Evolutionary conservation across 495 filamentous ascomycete genomes (phyloP).

Genomic region (Umbilicaria muhlenbergii): DNA sequence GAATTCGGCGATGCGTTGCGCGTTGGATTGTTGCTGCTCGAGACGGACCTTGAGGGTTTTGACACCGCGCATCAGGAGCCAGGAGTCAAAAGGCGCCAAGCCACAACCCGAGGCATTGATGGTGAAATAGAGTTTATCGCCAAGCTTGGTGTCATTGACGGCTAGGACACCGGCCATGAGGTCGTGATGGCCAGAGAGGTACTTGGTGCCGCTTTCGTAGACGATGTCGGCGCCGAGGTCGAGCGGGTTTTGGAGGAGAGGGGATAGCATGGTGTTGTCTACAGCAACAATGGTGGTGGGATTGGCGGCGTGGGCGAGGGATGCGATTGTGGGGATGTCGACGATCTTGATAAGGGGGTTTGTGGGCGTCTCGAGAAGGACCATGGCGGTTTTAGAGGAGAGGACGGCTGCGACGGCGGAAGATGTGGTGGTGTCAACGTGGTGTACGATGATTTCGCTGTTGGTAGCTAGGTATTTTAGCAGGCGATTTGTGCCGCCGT

Average conservation of each 20-base stretch:
- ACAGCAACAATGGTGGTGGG: slow-evolving; percentile 73
- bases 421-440: slow-evolving; percentile 79
- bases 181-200: slow-evolving; percentile 94
- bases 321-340: slow-evolving; percentile 68
- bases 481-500: slow-evolving; percentile 88
- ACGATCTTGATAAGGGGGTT: slow-evolving; percentile 98
- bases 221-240: slow-evolving; percentile 91
- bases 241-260: slow-evolving; percentile 78
- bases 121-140: slow-evolving; percentile 84
- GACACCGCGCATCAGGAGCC: slow-evolving; percentile 83
- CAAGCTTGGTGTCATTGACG: slow-evolving; percentile 62
- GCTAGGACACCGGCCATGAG: slow-evolving; percentile 96
- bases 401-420: slow-evolving; percentile 53
- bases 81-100: slow-evolving; percentile 85
- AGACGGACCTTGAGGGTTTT: slow-evolving; percentile 95
- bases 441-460: slow-evolving; percentile 81
- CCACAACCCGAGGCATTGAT: slow-evolving; percentile 95
- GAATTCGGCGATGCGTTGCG: slow-evolving; percentile 80
- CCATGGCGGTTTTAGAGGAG: slow-evolving; percentile 75
- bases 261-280: slow-evolving; percentile 98
- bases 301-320: slow-evolving; percentile 60
- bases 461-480: slow-evolving; percentile 81
- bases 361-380: slow-evolving; percentile 88
- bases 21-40: slow-evolving; percentile 93
- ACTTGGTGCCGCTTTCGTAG: slow-evolving; percentile 96